A percentile compares a stretch with the other conserved stretches of the same genome.
Evolutionary conservation across 2,329 filamentous ascomycete genomes (phyloP).

Genomic region (Grosmannia serpens): DNA sequence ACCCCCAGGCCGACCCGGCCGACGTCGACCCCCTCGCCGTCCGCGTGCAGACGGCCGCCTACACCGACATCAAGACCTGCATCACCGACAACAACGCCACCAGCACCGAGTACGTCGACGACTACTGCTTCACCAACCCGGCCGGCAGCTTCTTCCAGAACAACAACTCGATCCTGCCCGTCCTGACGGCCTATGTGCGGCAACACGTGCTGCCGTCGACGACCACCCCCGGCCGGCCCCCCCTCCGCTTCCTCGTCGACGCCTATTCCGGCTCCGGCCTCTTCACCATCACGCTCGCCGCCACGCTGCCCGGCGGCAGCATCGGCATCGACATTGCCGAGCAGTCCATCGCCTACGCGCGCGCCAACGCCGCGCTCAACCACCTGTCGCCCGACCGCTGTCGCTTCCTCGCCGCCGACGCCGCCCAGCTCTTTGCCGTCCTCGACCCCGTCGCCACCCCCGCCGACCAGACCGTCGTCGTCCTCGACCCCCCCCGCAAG

Average conservation of each 20-base stretch:
- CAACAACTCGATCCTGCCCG: constrained; percentile 92
- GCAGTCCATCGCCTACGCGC: constrained; percentile 67
- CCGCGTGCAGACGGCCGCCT: constrained; percentile 41
- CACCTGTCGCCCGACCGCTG: constrained; percentile 55
- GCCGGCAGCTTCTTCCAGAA: constrained; percentile 98
- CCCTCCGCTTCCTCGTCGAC: constrained; percentile 78
- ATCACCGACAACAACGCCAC: constrained; percentile 75
- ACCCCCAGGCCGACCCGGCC: constrained; percentile 1
- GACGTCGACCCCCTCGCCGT: constrained; percentile 26
- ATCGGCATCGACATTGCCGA: constrained; percentile 84
- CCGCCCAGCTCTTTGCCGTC: constrained; percentile 66
- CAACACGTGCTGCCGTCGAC: constrained; percentile 53
- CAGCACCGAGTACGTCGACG: constrained; percentile 77
- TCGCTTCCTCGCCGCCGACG: constrained; percentile 82
- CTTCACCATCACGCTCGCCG: constrained; percentile 88
- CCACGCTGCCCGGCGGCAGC: constrained; percentile 67
- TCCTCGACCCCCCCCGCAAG: constrained; percentile 93
- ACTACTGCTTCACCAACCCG: constrained; percentile 78
- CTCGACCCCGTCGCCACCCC: constrained; percentile 45
- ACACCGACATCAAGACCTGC: constrained; percentile 75
- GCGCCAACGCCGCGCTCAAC: constrained; percentile 69
- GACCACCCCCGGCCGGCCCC: not conserved
- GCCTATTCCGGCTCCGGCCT: constrained; percentile 95
- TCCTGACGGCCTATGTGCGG: constrained; percentile 80
- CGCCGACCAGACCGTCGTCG: constrained; percentile 75